Evolutionary conservation across 805 yeast genomes (phyloP), one percentile per base, ranked within the genome.

Genomic region (Starmerella stigmatis): DNA sequence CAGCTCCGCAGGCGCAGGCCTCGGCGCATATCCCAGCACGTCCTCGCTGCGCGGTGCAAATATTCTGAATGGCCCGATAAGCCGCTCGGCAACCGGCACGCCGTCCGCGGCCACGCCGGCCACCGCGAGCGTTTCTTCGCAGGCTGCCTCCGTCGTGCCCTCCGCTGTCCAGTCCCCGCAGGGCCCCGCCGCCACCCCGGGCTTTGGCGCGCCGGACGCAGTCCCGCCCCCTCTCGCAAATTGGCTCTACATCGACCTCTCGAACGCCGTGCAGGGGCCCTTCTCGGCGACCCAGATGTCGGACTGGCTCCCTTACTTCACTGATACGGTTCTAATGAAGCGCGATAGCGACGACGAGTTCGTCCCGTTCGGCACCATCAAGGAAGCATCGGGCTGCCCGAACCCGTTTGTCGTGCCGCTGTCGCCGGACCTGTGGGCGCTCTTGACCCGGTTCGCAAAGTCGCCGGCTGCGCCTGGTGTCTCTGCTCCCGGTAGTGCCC

Each of bases 261-360:
- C 70, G 32, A 84, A 82, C 4, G 70, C 64, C 41, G 78, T 76
- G 50, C 94, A 84, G 59, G 95, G 95, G 19, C 94, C 95, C 3
- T 85, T 85, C 62, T 68, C 69, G 38, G 86, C 88, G 2, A 60
- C 63, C 21, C 64, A 72, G 63, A 85, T 85, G 95, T 88, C 82
- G 52, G 75, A 68, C 42, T 85, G 95, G 95, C 23, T 47, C 17
- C 33, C 26, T 17, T 75, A 72, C 47, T 57, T 72, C 8, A 72
- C 71, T 34, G 68, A 66, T 10, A 75, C 71, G 47, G 65, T 85
- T 50, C 64, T 64, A 32, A 65, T 86, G 45, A 71, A 81, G 45
- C 72, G 89, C 26, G 72, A 68, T 17, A 80, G 72, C 37, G 85
- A 79, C 48, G 39, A 59, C 0, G 57, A 53, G 12, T 82, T 65